Evolutionary conservation across 164 flowering plant species (phyloP), one percentile per base, ranked within the genome.

Genomic region (Litsea cubeba): DNA sequence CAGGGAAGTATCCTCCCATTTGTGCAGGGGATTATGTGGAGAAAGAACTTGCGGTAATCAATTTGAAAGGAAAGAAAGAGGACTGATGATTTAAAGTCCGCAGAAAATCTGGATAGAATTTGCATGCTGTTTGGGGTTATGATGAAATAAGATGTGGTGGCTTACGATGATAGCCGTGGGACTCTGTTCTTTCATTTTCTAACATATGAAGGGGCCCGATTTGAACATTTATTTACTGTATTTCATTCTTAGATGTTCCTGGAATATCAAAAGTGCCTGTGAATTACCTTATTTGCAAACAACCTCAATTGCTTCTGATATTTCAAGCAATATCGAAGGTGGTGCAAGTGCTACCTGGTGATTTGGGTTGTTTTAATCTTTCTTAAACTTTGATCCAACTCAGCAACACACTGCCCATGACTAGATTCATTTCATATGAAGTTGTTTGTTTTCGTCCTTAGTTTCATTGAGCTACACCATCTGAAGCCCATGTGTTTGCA

Each of bases 21-120:
- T 72, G 77, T 76, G 93, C 98, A 3, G 98, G 98, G 74, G 95
- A 92, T 62, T 92, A 70, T 83, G 97, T 96, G 23, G 99, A 94
- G 79, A 88, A 84, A 80, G 99, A 96, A 86, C 91, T 96, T 72
- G 80, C 93, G 10, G 90, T 86, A 15, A 94, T 95, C 75, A 95
- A 94, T 84, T 88, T 95, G 23, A 92, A 88, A 85, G 98, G 93
- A 73, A 85, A 82, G 50, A 84, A 82, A 73, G 79, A 77, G 30
- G 46, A 68, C n/a, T 54, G 24, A 75, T 12, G 68, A 67, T 63
- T 35, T 14, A 25, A 50, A 69, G 71, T 25, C 50, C 10, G 23
- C 76, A 25, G 10, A 32, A 18, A 58, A 28, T 5, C 49, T 15
- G 15, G 12, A 24, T 7, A 7, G 46, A 40, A 8, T n/a, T 17